Evolutionary conservation across 768 basidiomycete species (phyloP).

Genomic region (Hygrophorus pudorinus): DNA sequence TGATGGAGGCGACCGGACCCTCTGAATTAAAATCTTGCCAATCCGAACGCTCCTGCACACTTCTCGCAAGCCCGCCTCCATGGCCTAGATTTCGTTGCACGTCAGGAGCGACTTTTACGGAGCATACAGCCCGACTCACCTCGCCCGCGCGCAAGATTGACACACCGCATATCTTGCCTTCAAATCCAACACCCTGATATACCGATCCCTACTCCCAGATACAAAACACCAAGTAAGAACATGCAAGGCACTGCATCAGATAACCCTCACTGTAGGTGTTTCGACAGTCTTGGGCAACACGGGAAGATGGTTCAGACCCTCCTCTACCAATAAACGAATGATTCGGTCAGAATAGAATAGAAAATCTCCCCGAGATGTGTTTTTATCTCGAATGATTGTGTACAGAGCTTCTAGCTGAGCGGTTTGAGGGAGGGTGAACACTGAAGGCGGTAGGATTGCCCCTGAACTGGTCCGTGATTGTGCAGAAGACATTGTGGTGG

Average conservation of each 20-base stretch:
- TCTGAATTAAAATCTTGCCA: constrained; percentile 96
- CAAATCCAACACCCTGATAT: constrained; percentile 89
- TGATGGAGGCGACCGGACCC: constrained; percentile 37
- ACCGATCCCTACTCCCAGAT: constrained; percentile 44
- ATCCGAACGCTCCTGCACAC: constrained; percentile 92
- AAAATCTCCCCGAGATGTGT: constrained; percentile 87
- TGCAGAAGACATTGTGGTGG: constrained; percentile 4
- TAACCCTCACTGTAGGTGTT: constrained; percentile 65
- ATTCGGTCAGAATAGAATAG: constrained; percentile 93
- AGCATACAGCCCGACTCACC: constrained; percentile 29
- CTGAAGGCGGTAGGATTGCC: constrained; percentile 54
- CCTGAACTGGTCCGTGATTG: constrained; percentile 6
- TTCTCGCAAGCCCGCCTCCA: constrained; percentile 95
- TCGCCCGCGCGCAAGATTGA: constrained; percentile 93
- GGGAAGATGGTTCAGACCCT: constrained; percentile 82
- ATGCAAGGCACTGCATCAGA: constrained; percentile 2
- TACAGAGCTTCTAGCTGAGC: constrained; percentile 92
- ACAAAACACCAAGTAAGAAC: neutral
- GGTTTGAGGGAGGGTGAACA: constrained; percentile 84
- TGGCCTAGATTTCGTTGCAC: constrained; percentile 63
- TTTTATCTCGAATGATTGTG: constrained; percentile 87
- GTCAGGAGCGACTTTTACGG: constrained; percentile 1
- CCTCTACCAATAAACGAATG: constrained; percentile 72
- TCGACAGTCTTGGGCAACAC: constrained; percentile 63
- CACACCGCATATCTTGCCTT: constrained; percentile 94